Conservation (phyloP, 164 flowering plant species). For the Dillenia suffruticosa region DNA sequence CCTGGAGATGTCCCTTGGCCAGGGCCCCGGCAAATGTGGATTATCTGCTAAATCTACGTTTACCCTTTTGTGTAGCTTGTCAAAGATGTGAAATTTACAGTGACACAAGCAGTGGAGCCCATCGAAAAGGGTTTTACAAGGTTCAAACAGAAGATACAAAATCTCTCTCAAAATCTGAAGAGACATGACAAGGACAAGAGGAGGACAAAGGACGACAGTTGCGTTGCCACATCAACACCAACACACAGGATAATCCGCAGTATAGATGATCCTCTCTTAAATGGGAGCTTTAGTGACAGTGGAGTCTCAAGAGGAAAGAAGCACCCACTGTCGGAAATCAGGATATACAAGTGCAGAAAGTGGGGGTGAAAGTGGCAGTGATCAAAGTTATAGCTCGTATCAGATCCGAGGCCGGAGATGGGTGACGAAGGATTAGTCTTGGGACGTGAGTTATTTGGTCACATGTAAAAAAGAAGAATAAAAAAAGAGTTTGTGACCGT, state of each 20-base stretch:
- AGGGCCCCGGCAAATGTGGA: too few species aligned
- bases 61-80: constrained; percentile 55
- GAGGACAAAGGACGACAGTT: constrained; percentile 77
- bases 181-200: constrained; percentile 62
- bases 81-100: constrained; percentile 87
- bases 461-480: too few species aligned
- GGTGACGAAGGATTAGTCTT: constrained; percentile 66
- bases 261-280: constrained; percentile 90
- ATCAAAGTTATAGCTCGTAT: constrained; percentile 55
- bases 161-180: constrained; percentile 81
- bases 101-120: constrained; percentile 87
- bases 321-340: constrained; percentile 48
- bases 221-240: constrained; percentile 42
- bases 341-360: constrained; percentile 86
- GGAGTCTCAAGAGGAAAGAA: constrained; percentile 60
- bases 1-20: too few species aligned
- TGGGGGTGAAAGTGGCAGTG: constrained; percentile 92
- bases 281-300: constrained; percentile 83
- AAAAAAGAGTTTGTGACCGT: too few species aligned
- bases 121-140: constrained; percentile 82
- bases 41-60: constrained; percentile 2
- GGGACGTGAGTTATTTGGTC: too few species aligned
- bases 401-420: constrained; percentile 74
- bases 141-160: constrained; percentile 77
- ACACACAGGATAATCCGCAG: constrained; percentile 68